A percentile compares a stretch with the other conserved stretches of the same genome.
Conservation (phyloP, 441 rosid genomes). For the Dalechampia spathulata region DNA sequence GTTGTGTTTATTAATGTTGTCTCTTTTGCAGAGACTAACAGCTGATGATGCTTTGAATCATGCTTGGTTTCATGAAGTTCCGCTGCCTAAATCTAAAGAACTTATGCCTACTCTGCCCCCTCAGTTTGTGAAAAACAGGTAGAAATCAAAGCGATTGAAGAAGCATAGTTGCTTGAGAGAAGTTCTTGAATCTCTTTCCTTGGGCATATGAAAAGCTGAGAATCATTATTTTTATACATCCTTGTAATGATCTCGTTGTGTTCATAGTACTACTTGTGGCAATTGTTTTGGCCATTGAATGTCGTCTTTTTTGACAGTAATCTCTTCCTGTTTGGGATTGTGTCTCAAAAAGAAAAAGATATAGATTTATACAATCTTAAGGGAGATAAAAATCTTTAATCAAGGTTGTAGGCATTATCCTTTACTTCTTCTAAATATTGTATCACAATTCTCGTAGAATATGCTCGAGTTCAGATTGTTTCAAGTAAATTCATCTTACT, state of each 20-base stretch:
- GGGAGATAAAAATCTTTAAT: not conserved
- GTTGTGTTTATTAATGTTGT: conserved; percentile 10
- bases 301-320: not conserved
- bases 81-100: conserved; percentile 66
- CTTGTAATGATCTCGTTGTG: not conserved
- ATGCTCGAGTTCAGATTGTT: conserved; percentile 8
- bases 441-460: not conserved
- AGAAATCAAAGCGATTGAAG: conserved; percentile 13
- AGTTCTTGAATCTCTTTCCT: not conserved
- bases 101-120: conserved; percentile 67
- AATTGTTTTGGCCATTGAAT: conserved; percentile 4
- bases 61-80: conserved; percentile 67
- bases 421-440: not conserved
- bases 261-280: not conserved
- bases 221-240: not conserved
- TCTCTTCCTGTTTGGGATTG: conserved; percentile 11
- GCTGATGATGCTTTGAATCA: conserved; percentile 75
- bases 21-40: conserved; percentile 60
- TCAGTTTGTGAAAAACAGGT: conserved; percentile 28
- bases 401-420: conserved; percentile 6
- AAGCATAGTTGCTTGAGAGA: not conserved
- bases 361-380: not conserved
- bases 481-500: conserved; percentile 11
- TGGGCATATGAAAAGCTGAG: not conserved
- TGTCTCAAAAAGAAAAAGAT: conserved; percentile 1